phyloP scores from a whole-genome alignment of 2,329 filamentous ascomycete genomes.

The Eutypella sp. region DNA sequence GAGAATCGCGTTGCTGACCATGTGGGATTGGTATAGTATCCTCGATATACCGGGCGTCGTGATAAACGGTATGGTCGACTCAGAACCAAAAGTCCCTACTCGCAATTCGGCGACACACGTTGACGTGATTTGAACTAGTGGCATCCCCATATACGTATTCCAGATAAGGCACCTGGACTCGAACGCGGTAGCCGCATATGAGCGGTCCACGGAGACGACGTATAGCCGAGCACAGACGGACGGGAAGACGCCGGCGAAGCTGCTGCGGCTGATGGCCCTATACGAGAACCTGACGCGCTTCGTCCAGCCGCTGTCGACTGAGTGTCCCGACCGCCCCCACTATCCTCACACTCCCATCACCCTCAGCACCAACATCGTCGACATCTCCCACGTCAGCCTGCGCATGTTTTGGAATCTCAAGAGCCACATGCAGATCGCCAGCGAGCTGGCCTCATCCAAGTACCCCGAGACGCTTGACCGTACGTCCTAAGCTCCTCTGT shows the following conservation, averaged over 20 bases:
- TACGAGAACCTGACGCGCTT: constrained; percentile 93
- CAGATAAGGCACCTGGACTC: constrained; percentile 78
- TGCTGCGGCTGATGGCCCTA: constrained; percentile 82
- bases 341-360: constrained; percentile 80
- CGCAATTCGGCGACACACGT: too few species aligned
- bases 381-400: constrained; percentile 80
- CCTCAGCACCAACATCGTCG: constrained; percentile 90
- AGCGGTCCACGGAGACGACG: constrained; percentile 52
- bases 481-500: constrained; percentile 44
- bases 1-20: constrained; percentile 11
- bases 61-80: constrained; percentile 59
- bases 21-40: constrained; percentile 60
- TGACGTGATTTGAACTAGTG: constrained; percentile 54
- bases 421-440: constrained; percentile 88
- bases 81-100: too few species aligned
- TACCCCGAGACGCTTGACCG: constrained; percentile 92
- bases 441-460: constrained; percentile 81
- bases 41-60: constrained; percentile 89
- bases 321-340: constrained; percentile 65
- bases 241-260: constrained; percentile 64
- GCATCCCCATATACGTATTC: constrained; percentile 88
- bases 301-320: constrained; percentile 77
- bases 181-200: constrained; percentile 76
- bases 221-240: constrained; percentile 57
- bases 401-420: constrained; percentile 97